Evolutionary conservation across 2,329 filamentous ascomycete species (phyloP), one percentile per base, ranked within the genome.

Genomic region (Paraphaeosphaeria sporulosa): DNA sequence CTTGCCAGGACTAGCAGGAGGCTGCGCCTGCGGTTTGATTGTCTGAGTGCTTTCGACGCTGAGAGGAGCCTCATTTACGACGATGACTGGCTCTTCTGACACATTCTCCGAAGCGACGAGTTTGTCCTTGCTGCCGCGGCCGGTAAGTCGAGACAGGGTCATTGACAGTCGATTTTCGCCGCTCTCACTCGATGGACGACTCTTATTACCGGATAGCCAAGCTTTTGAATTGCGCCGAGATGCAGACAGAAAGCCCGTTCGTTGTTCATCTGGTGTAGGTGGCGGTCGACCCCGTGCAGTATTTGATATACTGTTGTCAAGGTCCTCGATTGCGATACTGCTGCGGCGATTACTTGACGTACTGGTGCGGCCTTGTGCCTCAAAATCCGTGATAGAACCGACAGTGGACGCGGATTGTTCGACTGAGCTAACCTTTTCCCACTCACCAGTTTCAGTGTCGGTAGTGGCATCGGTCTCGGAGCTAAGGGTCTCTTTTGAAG

Each of bases 191-290:
- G 69, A 76, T 2, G 81, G 79, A 8, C 81, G 74, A 56, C 77
- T 80, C 61, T 78, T 80, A 50, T 68, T 74, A 21, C 72, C 75
- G 12, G 64, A 61, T 42, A 75, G 65, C 69, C 68, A 74, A 30
- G 65, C 70, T 34, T 72, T 72, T 13, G 73, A 77, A 27, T 71
- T 66, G 17, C 74, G 75, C n/a, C 73, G 66, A 17, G 74, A 76
- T 9, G 69, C 61, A 34, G 72, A 73, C 21, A 77, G 55, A 54
- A 78, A 77, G 19, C 69, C 66, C 8, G 61, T 38, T 52, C 72
- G 74, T 8, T 77, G 72, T 34, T 83, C 82, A 25, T 82, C 81
- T 1, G 82, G 81, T 2, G 82, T 84, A 3, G 77, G 68, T 1
- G 81, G 76, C 34, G 75, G 75, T 21, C 71, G 70, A 19, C 71